A percentile compares a stretch with the other conserved stretches of the same genome.
Evolutionary conservation across 495 filamentous ascomycete genomes (phyloP).

Genomic region (Xylaria palmicola): DNA sequence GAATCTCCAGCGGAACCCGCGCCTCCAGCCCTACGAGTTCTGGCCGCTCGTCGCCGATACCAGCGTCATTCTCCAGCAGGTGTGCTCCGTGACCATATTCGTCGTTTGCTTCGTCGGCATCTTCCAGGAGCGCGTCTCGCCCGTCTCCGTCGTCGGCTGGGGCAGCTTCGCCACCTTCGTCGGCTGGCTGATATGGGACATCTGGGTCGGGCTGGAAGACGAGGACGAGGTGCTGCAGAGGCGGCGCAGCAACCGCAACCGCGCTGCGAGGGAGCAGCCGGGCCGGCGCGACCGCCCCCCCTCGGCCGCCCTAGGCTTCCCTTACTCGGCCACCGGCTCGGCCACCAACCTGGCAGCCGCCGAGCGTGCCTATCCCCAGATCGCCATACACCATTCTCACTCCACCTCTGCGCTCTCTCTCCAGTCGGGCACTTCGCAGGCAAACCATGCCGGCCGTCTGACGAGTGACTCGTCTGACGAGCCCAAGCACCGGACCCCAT

Average conservation of each 20-base stretch:
- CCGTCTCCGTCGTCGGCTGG: constrained; percentile 81
- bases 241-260: constrained; percentile 30
- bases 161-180: constrained; percentile 78
- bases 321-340: constrained; percentile 41
- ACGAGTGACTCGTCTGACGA: constrained; percentile 25
- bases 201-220: constrained; percentile 68
- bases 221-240: constrained; percentile 35
- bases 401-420: constrained; percentile 38
- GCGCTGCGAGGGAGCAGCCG: constrained; percentile 23
- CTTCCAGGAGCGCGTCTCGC: constrained; percentile 77
- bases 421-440: constrained; percentile 36
- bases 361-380: constrained; percentile 25
- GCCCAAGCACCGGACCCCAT: constrained; percentile 22
- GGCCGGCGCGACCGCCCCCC: constrained; percentile 27
- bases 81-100: constrained; percentile 91
- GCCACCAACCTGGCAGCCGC: constrained; percentile 34
- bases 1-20: constrained; percentile 91
- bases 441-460: constrained; percentile 25
- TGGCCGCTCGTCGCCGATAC: constrained; percentile 95
- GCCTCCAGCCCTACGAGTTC: constrained; percentile 94
- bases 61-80: constrained; percentile 95
- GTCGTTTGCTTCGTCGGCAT: constrained; percentile 92
- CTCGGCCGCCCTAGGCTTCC: constrained; percentile 8
- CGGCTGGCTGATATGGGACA: constrained; percentile 91
- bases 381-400: constrained; percentile 21